Percentiles rank a stretch among this genome's conserved stretches.
phyloP scores from a whole-genome alignment of 306 rosid genomes.

The Medicago arabica region DNA sequence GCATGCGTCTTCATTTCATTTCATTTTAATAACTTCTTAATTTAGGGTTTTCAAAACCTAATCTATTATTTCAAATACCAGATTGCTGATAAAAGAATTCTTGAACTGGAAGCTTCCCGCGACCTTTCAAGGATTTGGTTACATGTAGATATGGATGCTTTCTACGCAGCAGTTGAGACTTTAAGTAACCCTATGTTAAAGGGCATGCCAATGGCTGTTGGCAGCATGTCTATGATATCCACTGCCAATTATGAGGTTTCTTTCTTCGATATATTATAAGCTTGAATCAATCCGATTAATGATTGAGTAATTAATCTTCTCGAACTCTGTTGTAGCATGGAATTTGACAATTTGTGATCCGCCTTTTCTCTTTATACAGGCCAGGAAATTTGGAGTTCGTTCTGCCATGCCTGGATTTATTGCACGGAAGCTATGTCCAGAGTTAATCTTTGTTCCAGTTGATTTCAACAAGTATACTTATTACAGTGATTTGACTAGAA shows the following conservation, averaged over 20 bases:
- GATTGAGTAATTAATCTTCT: conserved; percentile 7
- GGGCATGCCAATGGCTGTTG: conserved; percentile 95
- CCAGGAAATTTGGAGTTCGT: conserved; percentile 92
- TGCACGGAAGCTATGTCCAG: conserved; percentile 85
- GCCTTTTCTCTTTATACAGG: conserved; percentile 53
- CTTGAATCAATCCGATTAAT: conserved; percentile 14
- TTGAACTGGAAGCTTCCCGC: conserved; percentile 77
- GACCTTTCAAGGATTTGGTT: conserved; percentile 89
- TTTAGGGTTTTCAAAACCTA: conserved; percentile 2
- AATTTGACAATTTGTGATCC: background rate
- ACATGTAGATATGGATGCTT: conserved; percentile 99
- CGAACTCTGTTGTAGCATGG: background rate
- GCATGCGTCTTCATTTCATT: too few species aligned
- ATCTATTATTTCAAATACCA: conserved; percentile 31
- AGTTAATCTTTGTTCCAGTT: conserved; percentile 74
- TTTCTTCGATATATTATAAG: conserved; percentile 10
- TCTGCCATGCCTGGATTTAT: conserved; percentile 99
- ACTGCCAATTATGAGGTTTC: conserved; percentile 97
- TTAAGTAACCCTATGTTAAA: conserved; percentile 69
- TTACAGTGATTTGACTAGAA: conserved; percentile 78
- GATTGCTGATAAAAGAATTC: conserved; percentile 72
- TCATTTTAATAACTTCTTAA: too few species aligned
- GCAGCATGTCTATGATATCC: conserved; percentile 87
- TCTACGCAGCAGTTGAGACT: conserved; percentile 96
- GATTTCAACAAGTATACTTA: conserved; percentile 85